phyloP scores from a whole-genome alignment of 2,329 filamentous ascomycete genomes.

The Nigrospora osmanthi region DNA sequence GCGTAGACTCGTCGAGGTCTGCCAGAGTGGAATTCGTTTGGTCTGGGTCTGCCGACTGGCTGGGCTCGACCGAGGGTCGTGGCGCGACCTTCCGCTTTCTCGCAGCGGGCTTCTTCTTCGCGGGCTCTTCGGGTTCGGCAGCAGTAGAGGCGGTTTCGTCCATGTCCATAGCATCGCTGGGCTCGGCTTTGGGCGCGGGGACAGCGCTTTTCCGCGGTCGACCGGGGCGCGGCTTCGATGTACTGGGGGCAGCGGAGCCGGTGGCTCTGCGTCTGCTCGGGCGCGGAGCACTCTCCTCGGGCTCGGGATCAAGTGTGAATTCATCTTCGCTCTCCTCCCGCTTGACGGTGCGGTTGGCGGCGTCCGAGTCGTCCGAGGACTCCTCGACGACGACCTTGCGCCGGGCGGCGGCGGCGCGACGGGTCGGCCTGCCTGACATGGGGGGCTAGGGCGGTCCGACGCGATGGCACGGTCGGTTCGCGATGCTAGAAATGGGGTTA shows the following conservation, averaged over 20 bases:
- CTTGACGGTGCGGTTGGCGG: slow-evolving; percentile 40
- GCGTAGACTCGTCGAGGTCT: slow-evolving; percentile 23
- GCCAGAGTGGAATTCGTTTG: slow-evolving; percentile 26
- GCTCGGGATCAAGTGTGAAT: slow-evolving; percentile 61
- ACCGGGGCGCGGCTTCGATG: slow-evolving; percentile 33
- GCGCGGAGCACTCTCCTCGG: neutral
- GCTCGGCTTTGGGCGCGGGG: slow-evolving; percentile 35
- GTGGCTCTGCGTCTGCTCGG: slow-evolving; percentile 22
- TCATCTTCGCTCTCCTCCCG: slow-evolving; percentile 64
- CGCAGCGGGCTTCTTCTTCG: slow-evolving; percentile 19
- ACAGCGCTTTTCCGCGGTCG: slow-evolving; percentile 32
- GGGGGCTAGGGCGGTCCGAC: neutral
- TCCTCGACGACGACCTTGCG: slow-evolving; percentile 65
- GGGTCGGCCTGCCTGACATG: slow-evolving; percentile 27
- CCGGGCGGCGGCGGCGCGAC: slow-evolving; percentile 45
- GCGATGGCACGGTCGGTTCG: too few species aligned
- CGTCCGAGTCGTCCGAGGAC: slow-evolving; percentile 62
- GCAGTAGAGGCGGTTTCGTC: slow-evolving; percentile 31
- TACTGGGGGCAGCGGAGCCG: slow-evolving; percentile 29
- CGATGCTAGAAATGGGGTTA: too few species aligned
- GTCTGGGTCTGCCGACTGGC: slow-evolving; percentile 52
- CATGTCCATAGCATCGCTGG: slow-evolving; percentile 52
- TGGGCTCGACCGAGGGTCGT: slow-evolving; percentile 39
- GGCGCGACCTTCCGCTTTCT: slow-evolving; percentile 17
- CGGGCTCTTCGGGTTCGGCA: slow-evolving; percentile 22